Evolutionary conservation across 1,284 basidiomycete genomes (phyloP), one percentile per base, ranked within the genome.

Genomic region (Sanguinoderma infundibulare): DNA sequence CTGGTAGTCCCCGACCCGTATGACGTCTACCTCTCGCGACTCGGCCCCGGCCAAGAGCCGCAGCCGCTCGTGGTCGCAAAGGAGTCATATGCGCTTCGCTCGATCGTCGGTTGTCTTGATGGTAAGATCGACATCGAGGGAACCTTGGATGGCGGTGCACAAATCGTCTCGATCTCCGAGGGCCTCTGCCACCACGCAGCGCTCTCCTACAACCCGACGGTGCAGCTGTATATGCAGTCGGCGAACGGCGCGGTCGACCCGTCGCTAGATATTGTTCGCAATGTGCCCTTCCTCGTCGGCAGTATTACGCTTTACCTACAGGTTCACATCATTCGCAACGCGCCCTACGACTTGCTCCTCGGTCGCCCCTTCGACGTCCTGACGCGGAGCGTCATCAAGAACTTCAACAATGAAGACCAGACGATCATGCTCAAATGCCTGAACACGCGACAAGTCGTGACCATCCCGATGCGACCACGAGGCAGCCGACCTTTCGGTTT

Each of bases 361-460:
- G 74, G 77, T 0, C 40, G 72, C 6, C 76, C 76, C 0, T 78
- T 78, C 60, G 69, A 77, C 57, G 65, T 71, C 1, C 40, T 77
- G 1, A 35, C 34, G 6, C 34, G 34, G n/a, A n/a, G n/a, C n/a
- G n/a, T n/a, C n/a, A n/a, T n/a, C n/a, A n/a, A n/a, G n/a, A n/a
- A n/a, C n/a, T n/a, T n/a, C n/a, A n/a, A n/a, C n/a, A n/a, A n/a
- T n/a, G n/a, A n/a, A n/a, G n/a, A n/a, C n/a, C n/a, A 35, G 34
- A 60, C 52, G 0, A 61, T 73, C 9, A 71, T 62, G 2, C 54
- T 77, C 10, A 60, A 46, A 5, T 67, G 72, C 54, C 72, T 72
- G 0, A 74, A 73, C 51, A 62, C n/a, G n/a, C n/a, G n/a, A n/a
- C n/a, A n/a, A n/a, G n/a, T n/a, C n/a, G n/a, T n/a, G n/a, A n/a